Conservation (phyloP, 2,329 filamentous ascomycete genomes). For the Penicillium sclerotiorum region DNA sequence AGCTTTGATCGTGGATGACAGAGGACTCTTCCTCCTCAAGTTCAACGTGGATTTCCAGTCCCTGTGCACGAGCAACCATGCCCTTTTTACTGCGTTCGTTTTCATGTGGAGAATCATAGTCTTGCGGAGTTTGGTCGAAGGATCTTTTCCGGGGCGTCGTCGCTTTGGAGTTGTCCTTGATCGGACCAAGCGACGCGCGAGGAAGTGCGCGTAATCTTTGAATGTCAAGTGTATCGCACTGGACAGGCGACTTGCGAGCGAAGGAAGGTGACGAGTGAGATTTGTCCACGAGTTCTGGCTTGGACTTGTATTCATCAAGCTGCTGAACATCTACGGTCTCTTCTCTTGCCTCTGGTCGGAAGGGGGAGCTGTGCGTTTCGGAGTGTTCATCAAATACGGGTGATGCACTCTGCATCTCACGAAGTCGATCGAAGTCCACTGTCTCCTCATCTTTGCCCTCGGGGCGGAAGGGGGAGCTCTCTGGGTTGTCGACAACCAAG, state of each 20-base stretch:
- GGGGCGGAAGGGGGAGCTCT: conserved; percentile 30
- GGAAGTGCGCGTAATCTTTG: conserved; percentile 19
- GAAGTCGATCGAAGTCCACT: conserved; percentile 27
- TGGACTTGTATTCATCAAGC: conserved; percentile 4
- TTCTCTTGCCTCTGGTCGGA: conserved; percentile 30
- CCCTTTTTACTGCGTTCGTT: conserved; percentile 33
- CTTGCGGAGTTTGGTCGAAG: conserved; percentile 26
- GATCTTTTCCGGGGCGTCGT: conserved; percentile 28
- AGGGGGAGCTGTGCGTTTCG: conserved; percentile 15
- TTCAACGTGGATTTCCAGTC: conserved; percentile 30
- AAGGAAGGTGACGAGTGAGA: neutral
- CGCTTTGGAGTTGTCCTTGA: conserved; percentile 4
- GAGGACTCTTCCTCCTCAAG: conserved; percentile 32
- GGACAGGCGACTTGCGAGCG: conserved; percentile 5
- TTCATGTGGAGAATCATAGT: conserved; percentile 14
- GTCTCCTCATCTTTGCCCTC: conserved; percentile 30
- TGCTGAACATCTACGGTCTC: conserved; percentile 28
- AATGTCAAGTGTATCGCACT: conserved; percentile 10
- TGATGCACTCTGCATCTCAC: conserved; percentile 12
- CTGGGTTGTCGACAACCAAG: conserved; percentile 18
- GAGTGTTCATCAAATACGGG: conserved; percentile 3
- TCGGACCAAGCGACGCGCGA: conserved; percentile 16
- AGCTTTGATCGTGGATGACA: conserved; percentile 22
- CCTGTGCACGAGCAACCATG: conserved; percentile 22
- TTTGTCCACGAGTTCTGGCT: neutral